Evolutionary conservation across 371 early-diverging fungal species (phyloP).

Genomic region (Apophysomyces trapeziformis): DNA sequence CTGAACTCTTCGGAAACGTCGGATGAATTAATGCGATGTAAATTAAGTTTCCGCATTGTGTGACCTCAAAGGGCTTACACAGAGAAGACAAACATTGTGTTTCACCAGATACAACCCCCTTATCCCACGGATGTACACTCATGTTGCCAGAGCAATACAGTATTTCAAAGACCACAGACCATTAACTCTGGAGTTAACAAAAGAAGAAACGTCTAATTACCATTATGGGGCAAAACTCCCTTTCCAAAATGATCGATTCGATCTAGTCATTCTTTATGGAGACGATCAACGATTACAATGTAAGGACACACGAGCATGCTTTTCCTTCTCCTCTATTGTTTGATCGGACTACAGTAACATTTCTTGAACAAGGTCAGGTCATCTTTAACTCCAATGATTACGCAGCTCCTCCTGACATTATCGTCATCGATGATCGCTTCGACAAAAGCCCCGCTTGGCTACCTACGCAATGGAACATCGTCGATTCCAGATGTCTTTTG

Average conservation of each 20-base stretch:
- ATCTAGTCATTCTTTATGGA: background rate
- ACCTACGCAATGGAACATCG: constrained; percentile 13
- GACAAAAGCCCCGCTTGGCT: constrained; percentile 6
- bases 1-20: too few relatives aligned
- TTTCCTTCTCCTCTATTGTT: background rate
- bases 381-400: constrained; percentile 18
- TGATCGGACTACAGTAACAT: background rate
- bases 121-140: constrained; percentile 2
- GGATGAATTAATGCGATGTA: background rate
- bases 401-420: constrained; percentile 16
- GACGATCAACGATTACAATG: constrained; percentile 7
- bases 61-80: background rate
- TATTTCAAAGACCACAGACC: constrained; percentile 10
- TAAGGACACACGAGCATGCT: background rate
- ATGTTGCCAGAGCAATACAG: background rate
- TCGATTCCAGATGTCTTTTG: constrained; percentile 11
- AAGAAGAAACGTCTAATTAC: constrained; percentile 7
- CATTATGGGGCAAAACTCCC: constrained; percentile 12
- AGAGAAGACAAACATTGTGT: background rate
- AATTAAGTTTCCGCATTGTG: background rate
- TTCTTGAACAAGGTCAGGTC: constrained; percentile 12
- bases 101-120: background rate
- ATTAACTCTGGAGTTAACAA: background rate
- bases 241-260: constrained; percentile 14
- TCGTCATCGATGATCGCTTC: constrained; percentile 12